These are phyloP conservation scores for Clohesyomyces aquaticus DNA, from an alignment of 495 filamentous ascomycete species.

Conservation along the genomic window DNA sequence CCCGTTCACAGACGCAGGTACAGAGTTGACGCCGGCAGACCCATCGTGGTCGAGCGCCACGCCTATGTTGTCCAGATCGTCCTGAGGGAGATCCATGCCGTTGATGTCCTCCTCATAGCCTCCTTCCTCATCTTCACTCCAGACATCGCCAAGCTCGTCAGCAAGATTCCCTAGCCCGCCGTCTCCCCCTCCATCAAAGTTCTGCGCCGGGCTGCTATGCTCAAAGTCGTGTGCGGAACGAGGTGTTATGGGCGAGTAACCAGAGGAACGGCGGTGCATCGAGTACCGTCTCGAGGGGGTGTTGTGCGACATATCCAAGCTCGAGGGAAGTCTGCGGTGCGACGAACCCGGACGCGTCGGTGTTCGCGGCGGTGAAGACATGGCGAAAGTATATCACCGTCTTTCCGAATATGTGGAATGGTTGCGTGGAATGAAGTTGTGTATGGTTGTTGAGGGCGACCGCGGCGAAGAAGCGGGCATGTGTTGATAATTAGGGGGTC, in stretches of 20 bases:
- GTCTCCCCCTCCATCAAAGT: constrained; percentile 46
- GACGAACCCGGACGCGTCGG: constrained; percentile 57
- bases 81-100: constrained; percentile 24
- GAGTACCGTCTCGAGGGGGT: constrained; percentile 54
- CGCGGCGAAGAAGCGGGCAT: constrained; percentile 17
- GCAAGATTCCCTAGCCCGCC: constrained; percentile 72
- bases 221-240: constrained; percentile 53
- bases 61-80: constrained; percentile 27
- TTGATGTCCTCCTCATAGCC: constrained; percentile 49
- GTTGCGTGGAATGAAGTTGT: constrained; percentile 1
- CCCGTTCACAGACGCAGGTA: constrained; percentile 4
- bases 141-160: constrained; percentile 71
- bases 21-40: constrained; percentile 9
- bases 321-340: constrained; percentile 59
- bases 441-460: background rate
- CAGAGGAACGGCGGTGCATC: constrained; percentile 44
- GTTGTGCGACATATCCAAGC: constrained; percentile 57
- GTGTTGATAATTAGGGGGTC: constrained; percentile 9
- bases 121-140: constrained; percentile 61
- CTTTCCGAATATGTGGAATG: background rate
- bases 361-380: constrained; percentile 67
- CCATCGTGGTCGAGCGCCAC: constrained; percentile 41
- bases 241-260: constrained; percentile 61
- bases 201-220: constrained; percentile 48
- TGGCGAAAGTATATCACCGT: constrained; percentile 23